Percentiles rank a stretch among this genome's conserved stretches.
Evolutionary conservation across 129 eudicot species (phyloP).

Genomic region (Flaveria bidentis): DNA sequence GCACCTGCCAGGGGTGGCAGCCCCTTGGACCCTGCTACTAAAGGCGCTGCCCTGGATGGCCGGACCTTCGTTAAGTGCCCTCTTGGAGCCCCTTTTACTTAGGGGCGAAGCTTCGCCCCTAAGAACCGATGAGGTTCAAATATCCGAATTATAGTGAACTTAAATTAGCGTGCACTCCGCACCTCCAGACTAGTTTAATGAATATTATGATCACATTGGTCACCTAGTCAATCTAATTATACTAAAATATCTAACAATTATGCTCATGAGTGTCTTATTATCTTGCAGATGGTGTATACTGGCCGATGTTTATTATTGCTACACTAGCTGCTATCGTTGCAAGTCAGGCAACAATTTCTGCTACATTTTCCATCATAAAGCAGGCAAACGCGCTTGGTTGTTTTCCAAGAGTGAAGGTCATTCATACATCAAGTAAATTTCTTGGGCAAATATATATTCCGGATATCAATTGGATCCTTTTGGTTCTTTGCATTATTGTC

Average conservation of each 20-base stretch:
- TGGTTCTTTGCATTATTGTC: slow-evolving; percentile 87
- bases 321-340: slow-evolving; percentile 91
- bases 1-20: no score
- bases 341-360: slow-evolving; percentile 94
- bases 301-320: slow-evolving; percentile 85
- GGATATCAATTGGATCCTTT: slow-evolving; percentile 91
- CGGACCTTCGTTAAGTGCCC: no score
- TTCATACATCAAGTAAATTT: slow-evolving; percentile 84
- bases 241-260: not conserved
- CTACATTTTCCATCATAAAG: slow-evolving; percentile 84
- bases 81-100: no score
- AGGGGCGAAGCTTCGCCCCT: no score
- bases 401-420: slow-evolving; percentile 91
- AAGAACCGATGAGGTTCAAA: no score
- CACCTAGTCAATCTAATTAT: no score
- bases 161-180: no score
- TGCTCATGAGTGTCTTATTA: not conserved
- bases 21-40: no score
- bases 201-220: no score
- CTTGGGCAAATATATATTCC: slow-evolving; percentile 91
- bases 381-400: slow-evolving; percentile 91
- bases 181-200: no score
- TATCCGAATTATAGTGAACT: no score
- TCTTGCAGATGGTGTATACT: slow-evolving; percentile 75
- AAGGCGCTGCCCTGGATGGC: no score